These are phyloP conservation scores for Flaveria brownii DNA, from an alignment of 129 eudicot species.

Conservation along the genomic window DNA sequence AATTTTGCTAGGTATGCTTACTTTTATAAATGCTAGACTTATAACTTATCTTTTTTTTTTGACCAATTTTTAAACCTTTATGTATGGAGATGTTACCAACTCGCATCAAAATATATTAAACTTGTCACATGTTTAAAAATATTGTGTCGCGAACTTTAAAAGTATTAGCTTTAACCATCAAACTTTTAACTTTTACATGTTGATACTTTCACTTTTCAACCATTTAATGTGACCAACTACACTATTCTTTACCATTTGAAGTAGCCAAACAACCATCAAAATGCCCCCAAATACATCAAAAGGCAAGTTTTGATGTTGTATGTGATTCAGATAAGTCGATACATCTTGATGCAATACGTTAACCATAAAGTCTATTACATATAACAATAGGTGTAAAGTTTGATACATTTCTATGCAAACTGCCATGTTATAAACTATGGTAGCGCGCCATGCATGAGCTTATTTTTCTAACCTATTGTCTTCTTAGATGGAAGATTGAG, in stretches of 20 bases:
- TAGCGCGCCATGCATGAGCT: not conserved
- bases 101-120: too few species aligned
- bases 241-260: not conserved
- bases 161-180: not conserved
- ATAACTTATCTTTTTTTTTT: too few species aligned
- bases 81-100: too few species aligned
- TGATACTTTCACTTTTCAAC: not conserved
- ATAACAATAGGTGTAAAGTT: not conserved
- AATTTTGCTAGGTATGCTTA: too few species aligned
- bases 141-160: not conserved
- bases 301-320: not conserved
- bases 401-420: not conserved
- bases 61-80: not conserved
- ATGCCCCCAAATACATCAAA: not conserved
- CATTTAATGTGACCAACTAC: not conserved
- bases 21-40: too few species aligned
- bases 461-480: not conserved
- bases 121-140: not conserved
- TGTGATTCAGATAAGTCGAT: not conserved
- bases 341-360: not conserved
- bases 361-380: not conserved
- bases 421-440: not conserved
- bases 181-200: not conserved
- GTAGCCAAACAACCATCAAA: not conserved
- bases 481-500: constrained; percentile 60